A percentile compares a stretch with the other conserved stretches of the same genome.
Conservation (phyloP, 2,329 filamentous ascomycete species). For the Ophiostoma perfectum region DNA sequence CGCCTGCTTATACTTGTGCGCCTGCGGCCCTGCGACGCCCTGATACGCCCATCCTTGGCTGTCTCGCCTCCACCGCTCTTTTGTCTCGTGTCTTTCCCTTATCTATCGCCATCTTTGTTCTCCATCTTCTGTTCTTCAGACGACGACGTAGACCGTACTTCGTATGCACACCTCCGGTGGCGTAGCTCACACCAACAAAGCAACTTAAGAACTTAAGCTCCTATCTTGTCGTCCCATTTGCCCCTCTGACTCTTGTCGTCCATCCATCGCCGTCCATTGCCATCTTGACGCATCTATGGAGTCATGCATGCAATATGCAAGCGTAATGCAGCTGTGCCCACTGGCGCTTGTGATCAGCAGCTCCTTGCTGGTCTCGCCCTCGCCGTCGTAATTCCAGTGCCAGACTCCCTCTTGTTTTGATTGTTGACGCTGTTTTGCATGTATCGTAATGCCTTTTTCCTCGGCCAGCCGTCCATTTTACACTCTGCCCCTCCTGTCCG, state of each 20-base stretch:
- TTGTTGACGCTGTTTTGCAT: background rate
- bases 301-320: slow-evolving; percentile 14
- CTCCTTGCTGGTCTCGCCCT: background rate
- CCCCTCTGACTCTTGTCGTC: background rate
- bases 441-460: background rate
- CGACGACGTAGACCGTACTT: background rate
- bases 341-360: background rate
- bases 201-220: background rate
- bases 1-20: background rate
- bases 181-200: background rate
- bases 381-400: background rate
- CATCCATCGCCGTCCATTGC: background rate
- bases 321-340: slow-evolving; percentile 12
- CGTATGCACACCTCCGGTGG: background rate
- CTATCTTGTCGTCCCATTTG: background rate
- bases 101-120: background rate
- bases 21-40: background rate
- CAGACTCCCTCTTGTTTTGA: background rate
- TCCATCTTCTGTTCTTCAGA: background rate
- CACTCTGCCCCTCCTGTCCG: slow-evolving; percentile 9
- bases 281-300: background rate
- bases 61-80: slow-evolving; percentile 12
- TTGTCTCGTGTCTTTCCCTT: background rate
- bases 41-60: background rate
- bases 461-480: background rate